Conservation (phyloP, 495 filamentous ascomycete species). For the Letharia columbiana region DNA sequence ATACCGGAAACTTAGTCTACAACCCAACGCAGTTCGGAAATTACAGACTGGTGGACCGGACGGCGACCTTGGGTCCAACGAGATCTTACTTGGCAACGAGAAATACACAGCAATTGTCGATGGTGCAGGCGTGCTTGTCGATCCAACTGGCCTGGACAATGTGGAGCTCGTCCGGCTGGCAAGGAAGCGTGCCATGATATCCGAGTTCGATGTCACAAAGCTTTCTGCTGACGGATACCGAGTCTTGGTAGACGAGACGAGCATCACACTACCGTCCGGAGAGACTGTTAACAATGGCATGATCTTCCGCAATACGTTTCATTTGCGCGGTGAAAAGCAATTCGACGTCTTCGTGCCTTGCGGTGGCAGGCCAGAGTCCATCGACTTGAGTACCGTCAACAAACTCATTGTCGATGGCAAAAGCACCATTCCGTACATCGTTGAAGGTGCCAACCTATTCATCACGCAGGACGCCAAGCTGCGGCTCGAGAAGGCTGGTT, state of each 20-base stretch:
- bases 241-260: slow-evolving; percentile 84
- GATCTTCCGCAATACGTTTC: slow-evolving; percentile 93
- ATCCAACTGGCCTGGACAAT: slow-evolving; percentile 80
- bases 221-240: slow-evolving; percentile 83
- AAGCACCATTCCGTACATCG: slow-evolving; percentile 80
- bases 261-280: slow-evolving; percentile 74
- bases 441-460: slow-evolving; percentile 97
- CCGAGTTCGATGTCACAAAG: slow-evolving; percentile 75
- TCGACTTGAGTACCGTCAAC: slow-evolving; percentile 77
- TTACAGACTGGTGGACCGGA: slow-evolving; percentile 97
- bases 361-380: slow-evolving; percentile 92
- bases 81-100: slow-evolving; percentile 91
- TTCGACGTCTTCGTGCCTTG: slow-evolving; percentile 94
- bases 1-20: slow-evolving; percentile 86
- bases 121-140: slow-evolving; percentile 87
- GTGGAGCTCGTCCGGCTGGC: slow-evolving; percentile 77
- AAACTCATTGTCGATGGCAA: slow-evolving; percentile 81
- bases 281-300: slow-evolving; percentile 87
- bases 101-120: slow-evolving; percentile 91
- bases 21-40: slow-evolving; percentile 74
- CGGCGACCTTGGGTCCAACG: slow-evolving; percentile 93
- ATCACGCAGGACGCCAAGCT: slow-evolving; percentile 98
- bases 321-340: slow-evolving; percentile 64
- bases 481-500: slow-evolving; percentile 84
- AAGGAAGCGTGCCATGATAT: slow-evolving; percentile 81